A percentile compares a stretch with the other conserved stretches of the same genome.
phyloP scores from a whole-genome alignment of 1,284 basidiomycete genomes.

The Moesziomyces sp. region DNA sequence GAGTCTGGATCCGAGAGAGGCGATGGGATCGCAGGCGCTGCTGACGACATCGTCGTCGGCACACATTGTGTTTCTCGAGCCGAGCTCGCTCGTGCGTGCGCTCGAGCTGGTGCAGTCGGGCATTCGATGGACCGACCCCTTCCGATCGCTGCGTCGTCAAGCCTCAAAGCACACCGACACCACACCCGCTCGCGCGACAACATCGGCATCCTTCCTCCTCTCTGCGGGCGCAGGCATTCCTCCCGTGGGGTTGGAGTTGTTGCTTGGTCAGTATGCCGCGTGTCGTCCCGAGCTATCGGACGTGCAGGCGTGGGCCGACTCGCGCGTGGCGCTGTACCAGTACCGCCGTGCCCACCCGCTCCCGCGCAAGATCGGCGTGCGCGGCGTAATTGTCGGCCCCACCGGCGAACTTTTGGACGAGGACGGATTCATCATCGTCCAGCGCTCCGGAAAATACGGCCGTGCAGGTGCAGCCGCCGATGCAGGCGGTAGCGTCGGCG shows the following conservation, averaged over 20 bases:
- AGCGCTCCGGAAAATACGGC: conserved; percentile 61
- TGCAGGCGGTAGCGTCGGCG: conserved; percentile 24
- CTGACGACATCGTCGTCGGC: conserved; percentile 50
- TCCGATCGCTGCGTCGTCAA: conserved; percentile 22
- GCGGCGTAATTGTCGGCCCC: conserved; percentile 59
- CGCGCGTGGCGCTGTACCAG: conserved; percentile 48
- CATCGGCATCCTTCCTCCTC: conserved; percentile 20
- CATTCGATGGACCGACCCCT: conserved; percentile 20
- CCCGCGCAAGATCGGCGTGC: conserved; percentile 53
- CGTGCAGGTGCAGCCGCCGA: conserved; percentile 42
- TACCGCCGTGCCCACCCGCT: conserved; percentile 58
- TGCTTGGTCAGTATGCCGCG: conserved; percentile 40
- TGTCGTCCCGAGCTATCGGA: conserved; percentile 43
- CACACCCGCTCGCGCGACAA: conserved; percentile 1
- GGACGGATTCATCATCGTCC: conserved; percentile 67
- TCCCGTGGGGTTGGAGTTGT: conserved; percentile 44
- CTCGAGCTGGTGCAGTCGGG: conserved; percentile 26
- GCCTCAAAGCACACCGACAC: conserved; percentile 3
- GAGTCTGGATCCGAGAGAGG: conserved; percentile 30
- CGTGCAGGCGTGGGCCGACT: conserved; percentile 53
- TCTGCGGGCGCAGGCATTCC: conserved; percentile 23
- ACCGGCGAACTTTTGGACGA: conserved; percentile 63
- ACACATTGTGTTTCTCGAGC: conserved; percentile 63
- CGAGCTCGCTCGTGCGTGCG: conserved; percentile 42
- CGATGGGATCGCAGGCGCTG: conserved; percentile 18